Evolutionary conservation across 2,329 filamentous ascomycete species (phyloP), one percentile per base, ranked within the genome.

Genomic region (Arthrocladium fulminans): DNA sequence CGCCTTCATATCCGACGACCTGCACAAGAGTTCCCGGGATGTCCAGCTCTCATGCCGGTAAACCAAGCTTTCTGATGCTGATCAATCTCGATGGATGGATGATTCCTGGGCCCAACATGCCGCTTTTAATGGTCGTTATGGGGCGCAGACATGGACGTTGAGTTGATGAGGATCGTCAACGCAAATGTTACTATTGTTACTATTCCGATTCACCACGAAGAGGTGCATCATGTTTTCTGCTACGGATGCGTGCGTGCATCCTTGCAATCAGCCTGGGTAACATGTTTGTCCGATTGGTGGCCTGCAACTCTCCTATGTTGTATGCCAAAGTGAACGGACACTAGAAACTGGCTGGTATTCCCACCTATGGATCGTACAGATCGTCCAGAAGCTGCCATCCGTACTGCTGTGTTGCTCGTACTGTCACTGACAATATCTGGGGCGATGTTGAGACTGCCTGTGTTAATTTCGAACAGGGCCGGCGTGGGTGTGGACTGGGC

Each of bases 71-170:
- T 57, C 63, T 84, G 46, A 84, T 84, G 80, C 69, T 84, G 10
- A 69, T 80, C 1, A 81, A 85, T 52, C 64, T 84, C 0, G 80
- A 80, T 17, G 80, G 80, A 2, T 84, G 80, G 0, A 83, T 78
- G 3, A 77, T 85, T 24, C 81, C 80, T 0, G 71, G 73, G 1
- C 77, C 79, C 0, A 68, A 70, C 3, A 57, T 79, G 60, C 77
- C 78, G 38, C 62, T 83, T 51, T 50, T 83, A 20, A 83, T 83
- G 80, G 76, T 83, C 2, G 84, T 80, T 0, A 84, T 84, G 80
- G 80, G n/a, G 84, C 60, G 80, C 74, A 19, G 69, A 73, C 58
- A 76, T 83, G 61, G 80, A 80, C 0, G 55, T 84, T 23, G 65
- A 80, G 63, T 60, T 84, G 52, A 74, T 84, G 60, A 65, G 70